Conservation (phyloP, 176 grass and related monocot species). For the Pontederia paniculata region DNA sequence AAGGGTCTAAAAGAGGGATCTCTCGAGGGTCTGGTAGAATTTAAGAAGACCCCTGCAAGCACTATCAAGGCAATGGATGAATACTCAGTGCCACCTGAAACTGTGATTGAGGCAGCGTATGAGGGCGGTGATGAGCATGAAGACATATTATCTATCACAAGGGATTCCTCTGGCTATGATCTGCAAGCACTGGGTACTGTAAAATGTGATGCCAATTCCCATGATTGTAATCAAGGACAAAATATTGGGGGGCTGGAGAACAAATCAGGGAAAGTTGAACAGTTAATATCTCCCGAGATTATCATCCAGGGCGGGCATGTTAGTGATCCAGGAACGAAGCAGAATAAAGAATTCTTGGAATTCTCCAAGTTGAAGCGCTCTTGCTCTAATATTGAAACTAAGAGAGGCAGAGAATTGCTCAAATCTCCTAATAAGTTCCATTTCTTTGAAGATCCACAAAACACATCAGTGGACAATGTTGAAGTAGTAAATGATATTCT, state of each 20-base stretch:
- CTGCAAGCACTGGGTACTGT: constrained; percentile 14
- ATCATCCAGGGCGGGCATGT: constrained; percentile 11
- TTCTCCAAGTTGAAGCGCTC: constrained; percentile 45
- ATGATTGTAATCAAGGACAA: constrained; percentile 2
- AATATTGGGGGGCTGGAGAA: background rate
- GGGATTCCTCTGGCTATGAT: constrained; percentile 15
- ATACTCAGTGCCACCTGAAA: background rate
- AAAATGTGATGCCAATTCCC: background rate
- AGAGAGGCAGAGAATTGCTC: constrained; percentile 27
- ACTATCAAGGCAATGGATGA: constrained; percentile 1
- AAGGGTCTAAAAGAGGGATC: background rate
- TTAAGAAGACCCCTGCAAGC: background rate
- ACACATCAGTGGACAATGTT: constrained; percentile 6
- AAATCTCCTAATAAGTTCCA: constrained; percentile 40
- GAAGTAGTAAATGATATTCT: constrained; percentile 6
- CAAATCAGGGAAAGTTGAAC: background rate
- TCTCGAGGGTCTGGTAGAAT: background rate
- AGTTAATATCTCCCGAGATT: constrained; percentile 7
- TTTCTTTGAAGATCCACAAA: constrained; percentile 43
- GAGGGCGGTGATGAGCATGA: constrained; percentile 25
- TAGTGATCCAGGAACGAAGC: constrained; percentile 14
- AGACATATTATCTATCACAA: constrained; percentile 23
- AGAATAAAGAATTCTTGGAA: background rate
- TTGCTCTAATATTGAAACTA: constrained; percentile 92
- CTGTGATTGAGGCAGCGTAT: constrained; percentile 11